phyloP scores from a whole-genome alignment of 1,284 basidiomycete species.

The Ustilago nuda region DNA sequence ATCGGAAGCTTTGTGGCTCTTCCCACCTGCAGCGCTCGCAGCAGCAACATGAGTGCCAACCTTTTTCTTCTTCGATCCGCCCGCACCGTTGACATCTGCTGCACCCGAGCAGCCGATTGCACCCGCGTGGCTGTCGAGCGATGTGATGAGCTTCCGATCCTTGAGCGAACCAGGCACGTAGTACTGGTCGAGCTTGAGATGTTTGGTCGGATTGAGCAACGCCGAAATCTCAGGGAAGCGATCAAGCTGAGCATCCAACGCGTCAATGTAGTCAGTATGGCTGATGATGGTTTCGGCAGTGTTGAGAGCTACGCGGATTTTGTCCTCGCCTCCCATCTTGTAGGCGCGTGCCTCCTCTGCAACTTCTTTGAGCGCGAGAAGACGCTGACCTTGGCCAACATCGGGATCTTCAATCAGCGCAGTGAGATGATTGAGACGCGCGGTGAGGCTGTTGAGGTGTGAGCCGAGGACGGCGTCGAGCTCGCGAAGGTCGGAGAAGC shows the following conservation, averaged over 20 bases:
- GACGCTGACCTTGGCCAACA: constrained; percentile 80
- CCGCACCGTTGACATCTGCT: constrained; percentile 20
- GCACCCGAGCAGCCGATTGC: constrained; percentile 8
- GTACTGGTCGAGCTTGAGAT: constrained; percentile 54
- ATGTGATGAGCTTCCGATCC: constrained; percentile 48
- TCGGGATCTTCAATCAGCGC: constrained; percentile 73
- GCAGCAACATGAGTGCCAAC: constrained; percentile 27
- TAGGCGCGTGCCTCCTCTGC: constrained; percentile 91
- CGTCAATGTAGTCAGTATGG: constrained; percentile 67
- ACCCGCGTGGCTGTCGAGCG: constrained; percentile 21
- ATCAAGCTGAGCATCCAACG: constrained; percentile 58
- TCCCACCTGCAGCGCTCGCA: constrained; percentile 26
- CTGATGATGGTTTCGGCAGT: constrained; percentile 81
- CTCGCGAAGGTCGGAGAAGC: constrained; percentile 94
- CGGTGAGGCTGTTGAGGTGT: constrained; percentile 63
- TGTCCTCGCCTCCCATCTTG: constrained; percentile 97
- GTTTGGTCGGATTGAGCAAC: constrained; percentile 50
- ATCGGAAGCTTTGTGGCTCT: constrained; percentile 38
- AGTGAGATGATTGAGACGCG: constrained; percentile 61
- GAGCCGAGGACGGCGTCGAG: constrained; percentile 92
- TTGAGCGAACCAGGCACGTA: constrained; percentile 42
- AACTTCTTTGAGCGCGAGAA: constrained; percentile 88
- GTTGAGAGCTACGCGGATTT: constrained; percentile 94
- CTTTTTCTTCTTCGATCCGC: constrained; percentile 49
- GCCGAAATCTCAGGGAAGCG: constrained; percentile 56